These are phyloP conservation scores for Herpetomonas samuelpessoai DNA, from an alignment of 208 protist genomes.

Conservation along the genomic window DNA sequence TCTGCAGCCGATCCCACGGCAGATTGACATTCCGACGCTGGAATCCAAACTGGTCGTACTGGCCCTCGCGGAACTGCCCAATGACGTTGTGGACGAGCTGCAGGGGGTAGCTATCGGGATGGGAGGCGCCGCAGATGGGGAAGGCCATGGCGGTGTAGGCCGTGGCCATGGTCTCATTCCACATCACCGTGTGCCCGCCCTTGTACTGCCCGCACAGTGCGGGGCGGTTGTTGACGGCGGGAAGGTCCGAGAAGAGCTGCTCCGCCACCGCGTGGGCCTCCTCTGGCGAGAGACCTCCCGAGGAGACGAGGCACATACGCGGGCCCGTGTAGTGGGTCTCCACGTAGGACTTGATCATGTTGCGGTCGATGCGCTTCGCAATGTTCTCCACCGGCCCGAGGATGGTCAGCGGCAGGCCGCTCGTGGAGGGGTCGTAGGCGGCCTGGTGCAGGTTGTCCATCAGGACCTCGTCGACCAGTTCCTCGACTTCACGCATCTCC, in stretches of 20 bases:
- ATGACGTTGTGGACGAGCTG: conserved; percentile 94
- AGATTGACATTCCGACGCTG: conserved; percentile 72
- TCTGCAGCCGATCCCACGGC: conserved; percentile 59
- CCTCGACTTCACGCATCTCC: conserved; percentile 96
- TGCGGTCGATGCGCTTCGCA: conserved; percentile 76
- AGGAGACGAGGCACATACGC: conserved; percentile 96
- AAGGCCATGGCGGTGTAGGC: conserved; percentile 83
- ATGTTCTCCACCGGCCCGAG: conserved; percentile 98
- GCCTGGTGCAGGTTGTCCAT: conserved; percentile 97
- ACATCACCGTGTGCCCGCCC: conserved; percentile 69
- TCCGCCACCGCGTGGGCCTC: conserved; percentile 90
- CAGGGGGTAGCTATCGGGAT: conserved; percentile 92
- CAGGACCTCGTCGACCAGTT: conserved; percentile 94
- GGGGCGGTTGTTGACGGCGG: conserved; percentile 59
- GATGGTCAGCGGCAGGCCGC: conserved; percentile 95
- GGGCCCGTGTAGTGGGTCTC: conserved; percentile 96
- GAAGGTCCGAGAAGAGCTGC: conserved; percentile 87
- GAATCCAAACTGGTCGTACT: conserved; percentile 63
- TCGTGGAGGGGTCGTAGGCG: conserved; percentile 90
- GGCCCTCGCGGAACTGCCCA: conserved; percentile 89
- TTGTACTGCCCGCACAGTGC: conserved; percentile 52
- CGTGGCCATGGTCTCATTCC: conserved; percentile 76
- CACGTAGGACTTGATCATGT: conserved; percentile 93
- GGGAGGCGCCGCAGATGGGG: conserved; percentile 79
- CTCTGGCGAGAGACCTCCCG: conserved; percentile 95